Evolutionary conservation across 768 basidiomycete genomes (phyloP), one percentile per base, ranked within the genome.

Genomic region (button mushroom (Agaricus bisporus)): DNA sequence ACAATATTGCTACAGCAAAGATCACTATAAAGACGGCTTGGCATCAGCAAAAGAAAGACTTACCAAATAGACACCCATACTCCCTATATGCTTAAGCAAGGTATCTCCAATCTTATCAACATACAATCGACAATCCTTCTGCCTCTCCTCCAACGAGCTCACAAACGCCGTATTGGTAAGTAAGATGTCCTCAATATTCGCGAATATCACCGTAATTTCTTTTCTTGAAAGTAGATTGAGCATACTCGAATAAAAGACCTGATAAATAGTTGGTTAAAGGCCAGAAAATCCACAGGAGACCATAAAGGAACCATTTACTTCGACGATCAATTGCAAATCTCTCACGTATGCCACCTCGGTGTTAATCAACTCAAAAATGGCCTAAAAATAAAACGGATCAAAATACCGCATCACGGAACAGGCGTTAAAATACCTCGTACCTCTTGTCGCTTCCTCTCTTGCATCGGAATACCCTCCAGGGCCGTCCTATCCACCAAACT

Each of bases 291-390:
- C 22, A 22, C 4, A 45, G 4, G 5, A 45, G 15, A 53, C 4
- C 12, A 17, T 1, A 15, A n/a, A 17, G 38, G 10, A 22, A 22
- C 6, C 36, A 47, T 76, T 44, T 54, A 91, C 94, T 79, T 91
- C 89, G 17, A 98, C 91, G 56, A 95, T 84, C 29, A 95, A 76
- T 63, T 99, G 95, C 26, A 98, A 68, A 65, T 95, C 91, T 20
- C 92, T 79, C 42, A 98, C 92, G 62, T 97, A 99, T 0, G 88
- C 82, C 7, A 76, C 78, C 66, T 99, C 95, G 0, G 95, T 98
- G 5, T 79, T 78, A 59, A 98, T 95, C 49, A 98, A 76, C 70
- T 99, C 95, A 60, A 98, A 98, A 48, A 97, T 95, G 0, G 91
- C 87, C 85, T 88, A 58, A 32, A 12, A 48, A 41, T 17, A 8